These are phyloP conservation scores for Geum urbanum DNA, from an alignment of 306 rosid genomes.

Conservation along the genomic window DNA sequence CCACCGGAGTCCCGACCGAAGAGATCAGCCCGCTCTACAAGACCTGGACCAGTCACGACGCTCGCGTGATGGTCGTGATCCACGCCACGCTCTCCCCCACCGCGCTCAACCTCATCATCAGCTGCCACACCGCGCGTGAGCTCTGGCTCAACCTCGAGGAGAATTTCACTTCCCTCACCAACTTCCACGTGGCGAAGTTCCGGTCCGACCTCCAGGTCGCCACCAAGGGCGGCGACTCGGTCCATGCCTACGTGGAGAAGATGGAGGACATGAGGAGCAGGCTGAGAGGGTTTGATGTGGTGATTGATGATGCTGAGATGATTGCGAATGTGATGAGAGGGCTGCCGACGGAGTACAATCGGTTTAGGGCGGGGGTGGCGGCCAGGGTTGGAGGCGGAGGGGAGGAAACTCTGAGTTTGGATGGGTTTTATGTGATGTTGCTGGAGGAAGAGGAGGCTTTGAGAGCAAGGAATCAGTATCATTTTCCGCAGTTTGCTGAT, in stretches of 20 bases:
- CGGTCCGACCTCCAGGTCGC: neutral
- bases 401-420: neutral
- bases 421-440: neutral
- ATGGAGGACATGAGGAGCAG: neutral
- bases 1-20: neutral
- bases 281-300: neutral
- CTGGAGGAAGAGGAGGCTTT: neutral
- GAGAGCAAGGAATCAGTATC: neutral
- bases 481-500: constrained; percentile 1
- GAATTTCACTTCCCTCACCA: neutral
- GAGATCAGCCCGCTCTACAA: neutral
- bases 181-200: no score
- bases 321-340: neutral
- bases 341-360: neutral
- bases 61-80: neutral
- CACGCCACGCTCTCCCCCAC: neutral
- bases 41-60: neutral
- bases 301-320: neutral
- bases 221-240: neutral
- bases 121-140: neutral
- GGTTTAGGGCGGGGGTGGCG: neutral
- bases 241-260: neutral
- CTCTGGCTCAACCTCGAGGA: constrained; percentile 2
- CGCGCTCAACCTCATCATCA: neutral
- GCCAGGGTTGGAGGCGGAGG: no score